Evolutionary conservation across 345 rosid genomes (phyloP).

Genomic region (Lepidium sativum): DNA sequence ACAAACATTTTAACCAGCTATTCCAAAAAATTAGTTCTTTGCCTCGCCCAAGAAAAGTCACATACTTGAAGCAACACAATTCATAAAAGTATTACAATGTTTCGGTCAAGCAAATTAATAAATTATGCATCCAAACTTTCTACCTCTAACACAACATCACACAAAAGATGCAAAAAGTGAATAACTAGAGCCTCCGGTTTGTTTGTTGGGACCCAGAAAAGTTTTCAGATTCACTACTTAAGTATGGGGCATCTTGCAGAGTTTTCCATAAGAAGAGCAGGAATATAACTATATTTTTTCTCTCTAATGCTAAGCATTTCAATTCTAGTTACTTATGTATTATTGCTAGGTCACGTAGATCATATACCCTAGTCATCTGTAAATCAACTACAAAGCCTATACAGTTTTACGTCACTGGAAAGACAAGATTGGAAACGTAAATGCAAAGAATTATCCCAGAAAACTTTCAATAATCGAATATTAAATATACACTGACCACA

Average conservation of each 20-base stretch:
- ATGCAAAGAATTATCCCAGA: not conserved
- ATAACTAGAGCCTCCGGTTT: not conserved
- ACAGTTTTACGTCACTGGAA: not conserved
- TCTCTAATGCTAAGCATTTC: not conserved
- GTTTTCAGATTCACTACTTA: not conserved
- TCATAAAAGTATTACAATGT: not conserved
- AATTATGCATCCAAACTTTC: not conserved
- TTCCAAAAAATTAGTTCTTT: not conserved
- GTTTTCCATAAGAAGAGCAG: not conserved
- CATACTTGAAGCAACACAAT: not conserved
- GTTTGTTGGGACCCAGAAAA: not conserved
- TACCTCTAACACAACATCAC: not conserved
- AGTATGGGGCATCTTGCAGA: not conserved
- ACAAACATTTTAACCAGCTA: not conserved
- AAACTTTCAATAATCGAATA: not conserved
- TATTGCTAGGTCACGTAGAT: not conserved
- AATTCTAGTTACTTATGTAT: not conserved
- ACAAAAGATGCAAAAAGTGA: not conserved
- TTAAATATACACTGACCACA: not conserved
- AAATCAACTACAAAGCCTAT: slow-evolving; percentile 6
- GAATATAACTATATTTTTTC: not conserved
- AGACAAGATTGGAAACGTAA: not conserved
- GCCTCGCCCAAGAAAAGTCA: not conserved
- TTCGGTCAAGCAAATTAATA: not conserved
- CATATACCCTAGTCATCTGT: not conserved